phyloP scores from a whole-genome alignment of 2,329 filamentous ascomycete genomes.

The Epichloe gansuensis region DNA sequence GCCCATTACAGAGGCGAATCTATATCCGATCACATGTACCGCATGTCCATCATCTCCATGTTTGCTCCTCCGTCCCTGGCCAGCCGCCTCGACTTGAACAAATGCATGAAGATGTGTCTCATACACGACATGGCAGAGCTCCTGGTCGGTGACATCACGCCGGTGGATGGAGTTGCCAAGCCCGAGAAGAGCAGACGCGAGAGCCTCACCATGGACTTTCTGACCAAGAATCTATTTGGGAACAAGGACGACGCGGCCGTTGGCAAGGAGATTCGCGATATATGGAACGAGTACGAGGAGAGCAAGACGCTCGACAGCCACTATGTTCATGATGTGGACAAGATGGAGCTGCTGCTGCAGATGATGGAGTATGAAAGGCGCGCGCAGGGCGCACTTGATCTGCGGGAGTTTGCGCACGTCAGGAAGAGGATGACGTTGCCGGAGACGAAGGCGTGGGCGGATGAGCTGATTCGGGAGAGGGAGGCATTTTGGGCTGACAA shows the following conservation, averaged over 20 bases:
- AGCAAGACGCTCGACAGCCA: conserved; percentile 68
- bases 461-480: conserved; percentile 63
- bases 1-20: conserved; percentile 55
- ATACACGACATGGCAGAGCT: conserved; percentile 97
- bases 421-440: conserved; percentile 57
- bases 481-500: conserved; percentile 54
- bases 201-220: conserved; percentile 81
- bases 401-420: conserved; percentile 80
- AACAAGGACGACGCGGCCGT: conserved; percentile 57
- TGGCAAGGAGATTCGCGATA: conserved; percentile 56
- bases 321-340: conserved; percentile 95
- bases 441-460: conserved; percentile 71
- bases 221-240: conserved; percentile 60
- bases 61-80: conserved; percentile 67
- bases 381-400: conserved; percentile 51
- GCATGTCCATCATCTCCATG: conserved; percentile 95
- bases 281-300: conserved; percentile 96
- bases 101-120: conserved; percentile 90
- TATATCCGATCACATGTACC: conserved; percentile 98
- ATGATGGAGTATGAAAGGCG: conserved; percentile 91
- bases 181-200: conserved; percentile 82
- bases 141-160: conserved; percentile 92
- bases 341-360: conserved; percentile 87
- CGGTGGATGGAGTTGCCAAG: conserved; percentile 75
- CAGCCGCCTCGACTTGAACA: conserved; percentile 58